Percentiles rank a stretch among this genome's conserved stretches.
These are phyloP conservation scores for Tetrahymena thermophila DNA, from an alignment of 73 alveolate species.

Conservation along the genomic window DNA sequence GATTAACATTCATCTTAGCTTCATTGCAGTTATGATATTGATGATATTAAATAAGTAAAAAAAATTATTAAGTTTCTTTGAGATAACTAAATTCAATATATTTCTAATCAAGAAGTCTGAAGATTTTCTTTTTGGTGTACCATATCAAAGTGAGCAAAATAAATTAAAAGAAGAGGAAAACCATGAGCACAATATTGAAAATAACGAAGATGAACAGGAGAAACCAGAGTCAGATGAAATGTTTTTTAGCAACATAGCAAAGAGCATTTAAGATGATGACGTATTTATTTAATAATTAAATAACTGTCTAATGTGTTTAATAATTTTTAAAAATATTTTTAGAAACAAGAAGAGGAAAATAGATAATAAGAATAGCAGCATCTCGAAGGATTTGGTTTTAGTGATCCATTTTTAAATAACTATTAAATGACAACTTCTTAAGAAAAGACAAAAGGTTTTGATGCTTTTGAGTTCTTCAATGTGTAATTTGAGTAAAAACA, in stretches of 20 bases:
- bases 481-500: neutral
- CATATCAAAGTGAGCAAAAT: neutral
- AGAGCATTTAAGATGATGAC: neutral
- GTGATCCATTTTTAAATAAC: neutral
- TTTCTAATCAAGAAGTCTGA: neutral
- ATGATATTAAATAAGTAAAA: neutral
- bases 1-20: neutral
- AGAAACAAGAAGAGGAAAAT: neutral
- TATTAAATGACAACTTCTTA: neutral
- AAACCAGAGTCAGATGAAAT: neutral
- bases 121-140: neutral
- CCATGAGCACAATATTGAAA: neutral
- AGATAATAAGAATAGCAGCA: neutral
- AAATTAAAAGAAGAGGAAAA: neutral
- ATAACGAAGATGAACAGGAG: neutral
- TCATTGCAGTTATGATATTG: neutral
- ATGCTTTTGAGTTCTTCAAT: neutral
- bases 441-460: neutral
- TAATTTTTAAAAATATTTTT: neutral
- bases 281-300: neutral
- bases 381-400: neutral
- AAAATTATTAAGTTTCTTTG: neutral
- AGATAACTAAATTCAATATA: neutral
- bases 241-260: neutral
- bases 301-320: neutral